Evolutionary conservation across 2,329 filamentous ascomycete species (phyloP), one percentile per base, ranked within the genome.

Genomic region (Aspergillus arachidicola): DNA sequence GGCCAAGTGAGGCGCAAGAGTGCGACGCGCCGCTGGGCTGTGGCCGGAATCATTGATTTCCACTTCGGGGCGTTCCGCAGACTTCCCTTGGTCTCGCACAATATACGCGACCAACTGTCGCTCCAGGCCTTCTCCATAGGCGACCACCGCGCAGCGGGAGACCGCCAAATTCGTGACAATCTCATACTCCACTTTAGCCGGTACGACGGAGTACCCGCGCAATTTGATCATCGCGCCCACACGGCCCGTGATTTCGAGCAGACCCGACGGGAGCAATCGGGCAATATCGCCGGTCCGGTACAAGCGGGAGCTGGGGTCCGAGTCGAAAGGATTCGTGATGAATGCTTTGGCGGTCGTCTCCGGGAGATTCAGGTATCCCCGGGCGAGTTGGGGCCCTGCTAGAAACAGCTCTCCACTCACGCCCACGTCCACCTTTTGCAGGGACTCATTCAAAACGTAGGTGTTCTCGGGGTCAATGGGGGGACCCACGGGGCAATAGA

Each of bases 211-310:
- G 72, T 93, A 93, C 1, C 91, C 91, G 62, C 91, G 87, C 12
- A 92, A 85, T 78, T 93, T 93, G 79, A 93, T 93, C 90, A 93
- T 93, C 14, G 88, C 86, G 16, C 90, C 90, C 1, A 92, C 89
- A 58, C 91, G 87, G 38, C 91, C 91, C 7, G 89, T 92, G 64
- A 93, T 92, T 73, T 93, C 90, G 9, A 93, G 82, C 6, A 89
- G 80, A 1, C 91, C 91, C 1, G 85, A 89, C 0, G 88, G 82
- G 7, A 92, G 82, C 45, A 91, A 76, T 2, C 89, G 84, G 0
- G 90, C 91, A 58, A 88, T 83, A 74, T 93, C 91, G 4, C 91
- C 91, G 0, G 91, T 93, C 62, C 86, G 85, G 73, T 93, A 93
- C 87, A 93, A 91, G 23, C 88, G 86, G 16, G 89, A 85, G 32